Evolutionary conservation across 352 stramenopile species (phyloP).

Genomic region (Nothophytophthora sp.): DNA sequence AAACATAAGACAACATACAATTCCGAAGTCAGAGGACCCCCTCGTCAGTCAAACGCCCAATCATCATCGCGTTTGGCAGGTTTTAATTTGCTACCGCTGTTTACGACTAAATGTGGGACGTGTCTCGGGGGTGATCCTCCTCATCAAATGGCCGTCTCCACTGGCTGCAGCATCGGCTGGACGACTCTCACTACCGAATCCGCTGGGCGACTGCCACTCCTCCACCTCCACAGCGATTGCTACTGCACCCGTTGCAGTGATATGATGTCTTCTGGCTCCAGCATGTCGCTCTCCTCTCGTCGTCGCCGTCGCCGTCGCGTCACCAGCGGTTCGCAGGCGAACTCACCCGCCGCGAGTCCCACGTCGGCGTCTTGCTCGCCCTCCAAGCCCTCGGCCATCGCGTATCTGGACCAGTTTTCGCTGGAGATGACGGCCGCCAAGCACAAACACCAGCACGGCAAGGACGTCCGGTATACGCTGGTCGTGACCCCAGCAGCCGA

Average conservation of each 20-base stretch:
- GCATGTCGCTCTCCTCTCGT: conserved; percentile 20
- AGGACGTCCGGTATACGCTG: conserved; percentile 53
- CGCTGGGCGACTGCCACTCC: too few species aligned
- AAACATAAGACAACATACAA: too few species aligned
- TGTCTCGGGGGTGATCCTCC: too few species aligned
- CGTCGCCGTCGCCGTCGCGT: conserved; percentile 17
- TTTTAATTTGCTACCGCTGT: too few species aligned
- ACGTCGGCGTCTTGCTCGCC: conserved; percentile 13
- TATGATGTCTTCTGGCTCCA: conserved; percentile 22
- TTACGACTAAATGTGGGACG: too few species aligned
- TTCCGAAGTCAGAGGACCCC: too few species aligned
- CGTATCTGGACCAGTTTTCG: conserved; percentile 35
- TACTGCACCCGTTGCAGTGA: not conserved
- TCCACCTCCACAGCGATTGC: not conserved
- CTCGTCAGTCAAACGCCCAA: too few species aligned
- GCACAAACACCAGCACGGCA: conserved; percentile 13
- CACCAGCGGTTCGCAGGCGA: conserved; percentile 6
- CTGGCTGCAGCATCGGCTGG: too few species aligned
- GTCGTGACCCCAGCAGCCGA: conserved; percentile 34
- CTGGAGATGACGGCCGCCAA: conserved; percentile 26
- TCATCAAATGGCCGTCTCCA: too few species aligned
- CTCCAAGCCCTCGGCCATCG: conserved; percentile 16
- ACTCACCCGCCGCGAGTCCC: conserved; percentile 14
- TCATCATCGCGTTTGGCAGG: too few species aligned
- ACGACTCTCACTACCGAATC: too few species aligned